phyloP scores from a whole-genome alignment of 208 protist species.

The Trichomonas tenax region DNA sequence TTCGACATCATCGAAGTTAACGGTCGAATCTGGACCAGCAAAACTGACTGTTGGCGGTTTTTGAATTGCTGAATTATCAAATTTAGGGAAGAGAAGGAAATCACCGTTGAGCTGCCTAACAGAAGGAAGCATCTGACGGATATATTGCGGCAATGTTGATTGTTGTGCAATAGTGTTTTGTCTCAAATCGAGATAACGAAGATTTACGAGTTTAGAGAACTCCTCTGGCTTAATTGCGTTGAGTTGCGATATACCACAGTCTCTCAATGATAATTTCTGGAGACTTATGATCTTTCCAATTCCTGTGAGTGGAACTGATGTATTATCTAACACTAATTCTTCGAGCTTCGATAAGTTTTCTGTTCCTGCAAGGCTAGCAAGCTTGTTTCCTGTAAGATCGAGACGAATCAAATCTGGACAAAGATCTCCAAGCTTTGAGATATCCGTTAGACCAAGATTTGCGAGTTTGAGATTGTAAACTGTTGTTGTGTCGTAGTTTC shows the following conservation, averaged over 20 bases:
- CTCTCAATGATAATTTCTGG: neutral
- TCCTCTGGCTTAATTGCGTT: neutral
- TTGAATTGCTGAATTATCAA: conserved; percentile 8
- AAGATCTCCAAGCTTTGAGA: neutral
- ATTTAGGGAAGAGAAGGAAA: neutral
- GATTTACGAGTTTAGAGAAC: neutral
- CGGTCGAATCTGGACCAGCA: neutral
- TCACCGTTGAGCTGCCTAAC: conserved; percentile 7
- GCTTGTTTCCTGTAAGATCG: neutral
- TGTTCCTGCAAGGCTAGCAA: neutral
- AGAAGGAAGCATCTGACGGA: neutral
- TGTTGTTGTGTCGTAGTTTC: conserved; percentile 18
- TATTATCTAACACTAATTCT: neutral
- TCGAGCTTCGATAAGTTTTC: neutral
- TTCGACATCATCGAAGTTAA: conserved; percentile 19
- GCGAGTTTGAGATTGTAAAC: neutral
- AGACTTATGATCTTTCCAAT: conserved; percentile 15
- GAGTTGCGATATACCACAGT: neutral
- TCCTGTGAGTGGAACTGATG: neutral
- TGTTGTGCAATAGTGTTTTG: neutral
- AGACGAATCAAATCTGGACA: neutral
- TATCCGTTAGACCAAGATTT: neutral
- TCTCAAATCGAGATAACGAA: neutral
- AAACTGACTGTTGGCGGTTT: conserved; percentile 11
- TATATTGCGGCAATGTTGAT: neutral